A percentile compares a stretch with the other conserved stretches of the same genome.
Conservation (phyloP, 441 rosid genomes). For the Populus hybrid region DNA sequence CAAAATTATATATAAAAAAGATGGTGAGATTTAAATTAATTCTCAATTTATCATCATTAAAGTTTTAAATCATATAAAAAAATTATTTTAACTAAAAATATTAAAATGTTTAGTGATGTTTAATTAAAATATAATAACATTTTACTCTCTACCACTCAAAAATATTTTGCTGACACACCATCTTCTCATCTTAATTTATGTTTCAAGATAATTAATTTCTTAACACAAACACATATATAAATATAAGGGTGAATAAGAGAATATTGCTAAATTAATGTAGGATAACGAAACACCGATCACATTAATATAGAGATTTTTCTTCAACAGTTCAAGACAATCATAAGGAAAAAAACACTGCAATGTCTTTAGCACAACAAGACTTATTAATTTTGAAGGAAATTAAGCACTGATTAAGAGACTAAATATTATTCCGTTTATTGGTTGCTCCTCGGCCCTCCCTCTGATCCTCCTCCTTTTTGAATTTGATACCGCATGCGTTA, state of each 20-base stretch:
- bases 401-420: neutral
- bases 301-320: neutral
- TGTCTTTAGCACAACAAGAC: neutral
- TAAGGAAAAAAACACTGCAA: too few species aligned
- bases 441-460: constrained; percentile 15
- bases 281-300: neutral
- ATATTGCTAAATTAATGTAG: neutral
- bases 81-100: too few species aligned
- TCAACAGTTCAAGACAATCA: neutral
- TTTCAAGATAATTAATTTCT: too few species aligned
- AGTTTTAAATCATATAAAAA: neutral
- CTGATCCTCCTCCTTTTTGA: constrained; percentile 27
- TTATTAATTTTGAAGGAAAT: neutral
- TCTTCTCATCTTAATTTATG: neutral
- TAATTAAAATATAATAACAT: too few species aligned
- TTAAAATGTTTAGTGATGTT: neutral
- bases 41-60: neutral
- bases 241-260: neutral
- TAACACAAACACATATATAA: neutral
- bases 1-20: neutral
- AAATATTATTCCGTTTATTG: neutral
- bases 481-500: constrained; percentile 46
- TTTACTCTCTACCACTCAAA: neutral
- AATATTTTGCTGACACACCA: neutral
- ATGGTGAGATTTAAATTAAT: too few species aligned